phyloP scores from a whole-genome alignment of 2,329 filamentous ascomycete genomes.

The Sphaceloma murrayae region DNA sequence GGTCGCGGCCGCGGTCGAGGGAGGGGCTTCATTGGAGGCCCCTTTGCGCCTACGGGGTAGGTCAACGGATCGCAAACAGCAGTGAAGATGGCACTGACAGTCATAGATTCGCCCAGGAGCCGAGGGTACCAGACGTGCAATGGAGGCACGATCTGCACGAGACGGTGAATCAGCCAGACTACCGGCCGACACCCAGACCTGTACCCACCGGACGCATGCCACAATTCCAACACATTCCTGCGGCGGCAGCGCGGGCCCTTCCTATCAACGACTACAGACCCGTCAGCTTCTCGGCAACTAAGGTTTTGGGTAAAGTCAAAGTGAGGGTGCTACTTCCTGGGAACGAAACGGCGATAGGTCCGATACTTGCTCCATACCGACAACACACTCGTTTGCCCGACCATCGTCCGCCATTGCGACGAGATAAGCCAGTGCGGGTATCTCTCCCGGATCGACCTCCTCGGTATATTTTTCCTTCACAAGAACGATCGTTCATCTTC shows the following conservation, averaged over 20 bases:
- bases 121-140: slow-evolving; percentile 59
- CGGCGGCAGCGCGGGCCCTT: slow-evolving; percentile 6
- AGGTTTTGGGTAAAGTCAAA: slow-evolving; percentile 72
- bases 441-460: slow-evolving; percentile 72
- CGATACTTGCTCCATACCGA: slow-evolving; percentile 66
- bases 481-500: slow-evolving; percentile 92
- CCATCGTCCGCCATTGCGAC: slow-evolving; percentile 82
- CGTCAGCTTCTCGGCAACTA: slow-evolving; percentile 63
- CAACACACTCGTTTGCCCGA: slow-evolving; percentile 91
- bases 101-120: slow-evolving; percentile 25
- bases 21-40: slow-evolving; percentile 46
- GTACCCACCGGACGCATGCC: not conserved
- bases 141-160: slow-evolving; percentile 94
- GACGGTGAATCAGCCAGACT: slow-evolving; percentile 41
- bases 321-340: slow-evolving; percentile 71
- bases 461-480: slow-evolving; percentile 82
- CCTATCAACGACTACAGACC: slow-evolving; percentile 20
- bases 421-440: slow-evolving; percentile 93
- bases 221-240: slow-evolving; percentile 4
- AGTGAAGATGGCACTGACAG: not conserved
- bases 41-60: slow-evolving; percentile 52
- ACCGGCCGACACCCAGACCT: slow-evolving; percentile 9
- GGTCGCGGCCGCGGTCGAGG: slow-evolving; percentile 56
- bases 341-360: slow-evolving; percentile 62
- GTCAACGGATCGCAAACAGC: slow-evolving; percentile 25